Evolutionary conservation across 495 filamentous ascomycete species (phyloP), one percentile per base, ranked within the genome.

Genomic region (Cryomyces antarcticus): DNA sequence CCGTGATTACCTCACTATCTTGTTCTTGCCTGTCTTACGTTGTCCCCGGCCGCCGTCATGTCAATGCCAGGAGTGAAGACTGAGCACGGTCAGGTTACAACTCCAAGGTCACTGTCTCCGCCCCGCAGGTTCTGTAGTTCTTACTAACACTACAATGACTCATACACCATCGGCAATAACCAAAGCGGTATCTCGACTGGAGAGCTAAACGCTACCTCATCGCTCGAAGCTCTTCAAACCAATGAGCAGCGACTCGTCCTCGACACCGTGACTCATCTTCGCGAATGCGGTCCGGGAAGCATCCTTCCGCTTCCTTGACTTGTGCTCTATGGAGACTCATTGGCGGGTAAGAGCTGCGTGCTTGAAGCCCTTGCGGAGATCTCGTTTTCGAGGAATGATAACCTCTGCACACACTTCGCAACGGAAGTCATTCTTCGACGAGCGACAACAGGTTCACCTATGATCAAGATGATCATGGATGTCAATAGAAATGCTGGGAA

Each of bases 361-460:
- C 46, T 54, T 12, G 52, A 62, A 38, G 55, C 52, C 7, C 52
- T 63, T 13, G 49, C 57, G 0, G 31, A 50, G 1, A 48, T 62
- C 0, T 36, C 35, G 0, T 61, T 62, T 48, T 71, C 71, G 0
- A 56, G 53, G 0, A 64, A 64, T 28, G 64, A 65, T 41, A 68
- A 53, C 37, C 55, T 75, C 0, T 73, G 69, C 47, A 75, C 73
- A 1, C 53, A 68, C 28, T 77, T 76, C 47, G 63, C 71, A 7
- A 77, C 67, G 1, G 69, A 77, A 45, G 44, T 78, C 6, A 55
- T 77, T 17, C 66, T 77, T n/a, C 67, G 72, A 0, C 60, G 66
- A 33, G 47, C 36, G 5, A 7, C 33, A 7, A 35, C 33, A 35
- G 7, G 7, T 7, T 35, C 33, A 35, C 7, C 12, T 12, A 35